Evolutionary conservation across 1,139 yeast genomes (phyloP).

Genomic region (Diutina rugosa): DNA sequence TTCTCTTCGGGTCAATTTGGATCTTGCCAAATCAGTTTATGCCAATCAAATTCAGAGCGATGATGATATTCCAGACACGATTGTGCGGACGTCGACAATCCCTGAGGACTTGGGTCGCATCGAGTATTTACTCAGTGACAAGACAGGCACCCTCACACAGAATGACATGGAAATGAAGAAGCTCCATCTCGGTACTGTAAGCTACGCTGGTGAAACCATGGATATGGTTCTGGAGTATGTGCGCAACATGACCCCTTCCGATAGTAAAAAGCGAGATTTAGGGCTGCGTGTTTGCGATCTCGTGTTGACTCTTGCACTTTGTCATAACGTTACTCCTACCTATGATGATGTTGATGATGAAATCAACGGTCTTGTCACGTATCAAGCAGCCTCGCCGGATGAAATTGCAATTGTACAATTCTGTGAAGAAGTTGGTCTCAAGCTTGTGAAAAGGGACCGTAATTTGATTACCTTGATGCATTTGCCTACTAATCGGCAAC

Average conservation of each 20-base stretch:
- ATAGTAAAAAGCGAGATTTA: constrained; percentile 36
- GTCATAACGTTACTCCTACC: constrained; percentile 93
- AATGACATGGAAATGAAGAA: constrained; percentile 97
- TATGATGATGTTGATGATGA: constrained; percentile 19
- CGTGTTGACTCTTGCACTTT: constrained; percentile 70
- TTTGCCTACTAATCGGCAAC: constrained; percentile 36
- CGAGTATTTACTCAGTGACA: constrained; percentile 84
- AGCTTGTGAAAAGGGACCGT: constrained; percentile 72
- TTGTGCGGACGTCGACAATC: constrained; percentile 92
- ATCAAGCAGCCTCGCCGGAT: constrained; percentile 98
- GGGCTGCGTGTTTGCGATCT: constrained; percentile 69
- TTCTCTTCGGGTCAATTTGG: constrained; percentile 84
- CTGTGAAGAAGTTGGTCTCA: constrained; percentile 76
- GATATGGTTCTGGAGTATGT: constrained; percentile 76
- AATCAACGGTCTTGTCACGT: constrained; percentile 36
- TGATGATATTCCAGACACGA: constrained; percentile 62
- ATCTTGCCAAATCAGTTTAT: constrained; percentile 90
- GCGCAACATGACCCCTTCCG: constrained; percentile 11
- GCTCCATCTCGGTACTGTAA: constrained; percentile 81
- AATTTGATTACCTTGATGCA: constrained; percentile 58
- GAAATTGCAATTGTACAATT: constrained; percentile 94
- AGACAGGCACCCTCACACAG: constrained; percentile 95
- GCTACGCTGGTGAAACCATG: constrained; percentile 85
- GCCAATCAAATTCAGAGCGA: constrained; percentile 94
- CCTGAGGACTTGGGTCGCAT: constrained; percentile 97